These are phyloP conservation scores for Logfia minima DNA, from an alignment of 129 eudicot species.

Conservation along the genomic window DNA sequence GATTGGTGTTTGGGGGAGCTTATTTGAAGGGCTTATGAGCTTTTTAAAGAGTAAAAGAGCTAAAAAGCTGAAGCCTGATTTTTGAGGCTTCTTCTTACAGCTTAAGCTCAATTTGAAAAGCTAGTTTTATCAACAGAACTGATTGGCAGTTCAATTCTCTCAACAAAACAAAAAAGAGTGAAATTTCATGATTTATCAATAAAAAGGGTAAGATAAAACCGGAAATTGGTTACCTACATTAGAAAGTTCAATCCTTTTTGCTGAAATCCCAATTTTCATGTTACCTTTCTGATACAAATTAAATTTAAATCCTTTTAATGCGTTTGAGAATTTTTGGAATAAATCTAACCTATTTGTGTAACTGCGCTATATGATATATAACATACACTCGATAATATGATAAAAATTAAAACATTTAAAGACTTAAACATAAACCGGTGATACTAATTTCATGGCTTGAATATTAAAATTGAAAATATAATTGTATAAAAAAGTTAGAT, in stretches of 20 bases:
- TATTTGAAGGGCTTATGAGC: too few species aligned
- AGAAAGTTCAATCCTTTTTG: not conserved
- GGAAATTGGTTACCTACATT: not conserved
- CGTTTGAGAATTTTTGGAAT: not conserved
- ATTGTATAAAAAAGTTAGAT: slow-evolving; percentile 8
- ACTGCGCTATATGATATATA: not conserved
- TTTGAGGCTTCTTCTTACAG: too few species aligned
- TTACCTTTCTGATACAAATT: not conserved
- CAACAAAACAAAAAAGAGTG: too few species aligned
- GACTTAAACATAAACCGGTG: not conserved
- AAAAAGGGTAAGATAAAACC: not conserved
- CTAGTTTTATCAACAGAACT: too few species aligned
- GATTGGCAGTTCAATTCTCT: too few species aligned
- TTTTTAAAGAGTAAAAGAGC: too few species aligned
- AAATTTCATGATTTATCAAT: not conserved
- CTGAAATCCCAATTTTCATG: not conserved
- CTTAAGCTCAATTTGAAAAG: too few species aligned
- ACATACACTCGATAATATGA: not conserved
- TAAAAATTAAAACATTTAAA: not conserved
- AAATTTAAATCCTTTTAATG: not conserved
- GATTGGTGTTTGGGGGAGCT: too few species aligned
- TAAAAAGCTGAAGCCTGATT: too few species aligned
- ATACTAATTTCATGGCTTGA: not conserved
- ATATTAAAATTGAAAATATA: not conserved
- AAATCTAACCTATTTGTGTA: not conserved